Conservation (phyloP, 192 early-diverging fungal species). For the Mortierella antarctica region DNA sequence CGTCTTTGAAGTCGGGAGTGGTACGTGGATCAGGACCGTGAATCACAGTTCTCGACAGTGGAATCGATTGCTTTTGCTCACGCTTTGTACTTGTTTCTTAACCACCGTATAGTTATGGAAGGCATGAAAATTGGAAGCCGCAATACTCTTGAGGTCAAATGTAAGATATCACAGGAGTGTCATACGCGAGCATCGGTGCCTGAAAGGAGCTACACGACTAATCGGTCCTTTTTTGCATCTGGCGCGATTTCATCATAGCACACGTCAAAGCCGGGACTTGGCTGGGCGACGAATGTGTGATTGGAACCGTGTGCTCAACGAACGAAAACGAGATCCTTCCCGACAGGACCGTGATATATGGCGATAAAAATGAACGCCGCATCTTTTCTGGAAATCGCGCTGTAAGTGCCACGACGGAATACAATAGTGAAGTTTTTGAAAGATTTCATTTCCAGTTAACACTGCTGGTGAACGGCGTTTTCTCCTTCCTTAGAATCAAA, state of each 20-base stretch:
- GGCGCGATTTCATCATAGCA: slow-evolving; percentile 43
- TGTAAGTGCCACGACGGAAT: slow-evolving; percentile 15
- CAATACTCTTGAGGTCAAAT: slow-evolving; percentile 73
- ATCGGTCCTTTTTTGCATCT: background rate
- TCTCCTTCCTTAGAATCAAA: slow-evolving; percentile 55
- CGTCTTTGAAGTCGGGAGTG: slow-evolving; percentile 77
- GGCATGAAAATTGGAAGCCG: slow-evolving; percentile 71
- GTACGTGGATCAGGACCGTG: slow-evolving; percentile 52
- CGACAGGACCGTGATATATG: slow-evolving; percentile 76
- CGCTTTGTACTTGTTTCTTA: background rate
- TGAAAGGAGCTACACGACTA: too few species aligned
- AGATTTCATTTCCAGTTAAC: background rate
- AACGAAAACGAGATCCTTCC: slow-evolving; percentile 66
- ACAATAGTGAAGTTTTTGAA: slow-evolving; percentile 7
- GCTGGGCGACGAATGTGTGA: slow-evolving; percentile 76
- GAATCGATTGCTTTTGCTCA: background rate
- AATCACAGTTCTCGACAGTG: background rate
- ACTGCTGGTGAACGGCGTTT: background rate
- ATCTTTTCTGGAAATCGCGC: slow-evolving; percentile 54
- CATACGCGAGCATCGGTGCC: too few species aligned
- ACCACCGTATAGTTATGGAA: slow-evolving; percentile 64
- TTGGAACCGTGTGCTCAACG: slow-evolving; percentile 75
- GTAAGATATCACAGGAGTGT: slow-evolving; percentile 42
- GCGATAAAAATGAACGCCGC: slow-evolving; percentile 62
- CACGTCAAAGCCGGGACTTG: slow-evolving; percentile 63